Percentiles rank a stretch among this genome's conserved stretches.
Evolutionary conservation across 495 filamentous ascomycete genomes (phyloP).

Genomic region (Annulohypoxylon maeteangense): DNA sequence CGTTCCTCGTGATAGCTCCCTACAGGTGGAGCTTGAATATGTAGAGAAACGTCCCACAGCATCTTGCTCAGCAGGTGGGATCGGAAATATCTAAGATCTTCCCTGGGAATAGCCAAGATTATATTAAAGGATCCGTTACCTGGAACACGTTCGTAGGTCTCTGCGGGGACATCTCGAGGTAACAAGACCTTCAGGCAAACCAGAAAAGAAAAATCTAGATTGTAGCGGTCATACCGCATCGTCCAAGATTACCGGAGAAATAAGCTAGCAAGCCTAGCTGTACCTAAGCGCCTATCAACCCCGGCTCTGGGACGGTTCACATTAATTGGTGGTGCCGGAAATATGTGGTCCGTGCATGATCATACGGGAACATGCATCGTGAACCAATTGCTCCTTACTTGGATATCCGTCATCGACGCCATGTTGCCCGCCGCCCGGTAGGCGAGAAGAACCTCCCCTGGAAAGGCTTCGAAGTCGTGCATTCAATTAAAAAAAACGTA

Average conservation of each 20-base stretch:
- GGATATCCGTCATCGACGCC: conserved; percentile 6
- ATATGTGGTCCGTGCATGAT: conserved; percentile 25
- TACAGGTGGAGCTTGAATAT: background rate
- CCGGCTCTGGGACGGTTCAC: background rate
- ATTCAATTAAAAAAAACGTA: conserved; percentile 4
- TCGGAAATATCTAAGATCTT: conserved; percentile 17
- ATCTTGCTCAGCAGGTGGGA: conserved; percentile 1
- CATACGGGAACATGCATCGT: conserved; percentile 34
- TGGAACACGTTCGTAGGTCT: background rate
- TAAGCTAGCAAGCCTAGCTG: background rate
- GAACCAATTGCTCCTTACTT: conserved; percentile 26
- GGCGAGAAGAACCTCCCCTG: background rate
- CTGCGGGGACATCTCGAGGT: conserved; percentile 8
- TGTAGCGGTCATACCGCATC: conserved; percentile 16
- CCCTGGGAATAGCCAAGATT: conserved; percentile 1
- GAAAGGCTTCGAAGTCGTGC: conserved; percentile 5
- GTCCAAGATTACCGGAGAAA: conserved; percentile 7
- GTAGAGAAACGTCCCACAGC: background rate
- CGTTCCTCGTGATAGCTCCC: background rate
- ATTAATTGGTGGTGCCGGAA: conserved; percentile 5
- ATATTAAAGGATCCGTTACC: background rate
- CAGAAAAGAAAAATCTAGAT: conserved; percentile 3
- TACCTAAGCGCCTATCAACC: conserved; percentile 1
- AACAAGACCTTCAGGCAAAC: conserved; percentile 1
- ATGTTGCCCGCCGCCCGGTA: conserved; percentile 10